A percentile compares a stretch with the other conserved stretches of the same genome.
Evolutionary conservation across 2,329 filamentous ascomycete genomes (phyloP).

Genomic region (Fusarium sp.): DNA sequence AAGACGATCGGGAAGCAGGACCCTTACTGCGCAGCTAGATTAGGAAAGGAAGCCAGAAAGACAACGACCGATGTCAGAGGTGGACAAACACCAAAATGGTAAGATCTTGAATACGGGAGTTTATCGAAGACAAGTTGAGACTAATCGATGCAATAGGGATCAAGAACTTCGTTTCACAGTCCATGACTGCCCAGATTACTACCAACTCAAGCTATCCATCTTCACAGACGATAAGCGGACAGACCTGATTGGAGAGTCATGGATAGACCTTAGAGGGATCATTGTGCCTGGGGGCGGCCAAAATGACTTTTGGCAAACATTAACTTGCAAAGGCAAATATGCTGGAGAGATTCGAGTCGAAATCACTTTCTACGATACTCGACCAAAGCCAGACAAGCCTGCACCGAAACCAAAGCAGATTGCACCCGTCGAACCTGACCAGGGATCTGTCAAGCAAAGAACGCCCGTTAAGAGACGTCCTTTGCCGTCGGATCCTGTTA

Average conservation of each 20-base stretch:
- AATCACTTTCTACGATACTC: constrained; percentile 93
- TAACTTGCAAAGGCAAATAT: constrained; percentile 93
- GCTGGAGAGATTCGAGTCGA: constrained; percentile 95
- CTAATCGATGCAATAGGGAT: constrained; percentile 74
- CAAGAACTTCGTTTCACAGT: constrained; percentile 96
- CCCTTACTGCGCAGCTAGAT: constrained; percentile 91
- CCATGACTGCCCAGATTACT: constrained; percentile 96
- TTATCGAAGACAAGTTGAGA: background rate
- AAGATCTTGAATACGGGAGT: constrained; percentile 43
- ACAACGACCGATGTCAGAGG: constrained; percentile 93
- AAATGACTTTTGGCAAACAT: constrained; percentile 89
- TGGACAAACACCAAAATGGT: constrained; percentile 97
- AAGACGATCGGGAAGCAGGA: constrained; percentile 99
- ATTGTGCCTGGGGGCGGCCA: constrained; percentile 90
- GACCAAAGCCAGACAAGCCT: constrained; percentile 82
- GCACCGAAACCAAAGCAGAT: constrained; percentile 63
- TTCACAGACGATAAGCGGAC: constrained; percentile 99
- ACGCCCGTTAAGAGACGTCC: constrained; percentile 84
- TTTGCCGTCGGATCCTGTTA: constrained; percentile 81
- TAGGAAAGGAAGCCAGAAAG: constrained; percentile 98
- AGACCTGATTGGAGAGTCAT: constrained; percentile 94
- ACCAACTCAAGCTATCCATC: constrained; percentile 92
- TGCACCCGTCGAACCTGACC: constrained; percentile 52
- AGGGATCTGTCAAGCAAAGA: constrained; percentile 59
- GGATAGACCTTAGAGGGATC: constrained; percentile 85